These are phyloP conservation scores for Trifolium repens DNA, from an alignment of 306 rosid genomes.

Conservation along the genomic window DNA sequence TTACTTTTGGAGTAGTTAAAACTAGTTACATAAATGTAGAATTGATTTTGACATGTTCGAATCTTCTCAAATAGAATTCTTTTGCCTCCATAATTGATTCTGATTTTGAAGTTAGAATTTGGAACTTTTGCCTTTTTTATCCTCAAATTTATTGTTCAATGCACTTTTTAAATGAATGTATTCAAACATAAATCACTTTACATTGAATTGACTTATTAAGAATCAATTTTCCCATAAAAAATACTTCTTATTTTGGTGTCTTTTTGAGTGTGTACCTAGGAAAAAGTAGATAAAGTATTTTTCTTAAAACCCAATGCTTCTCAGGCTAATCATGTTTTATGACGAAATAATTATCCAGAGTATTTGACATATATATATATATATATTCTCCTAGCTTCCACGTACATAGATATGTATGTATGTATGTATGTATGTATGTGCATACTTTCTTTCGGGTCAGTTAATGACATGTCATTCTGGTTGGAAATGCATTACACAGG, in stretches of 20 bases:
- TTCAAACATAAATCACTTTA: background rate
- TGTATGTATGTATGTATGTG: background rate
- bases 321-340: background rate
- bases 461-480: constrained; percentile 40
- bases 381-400: constrained; percentile 9
- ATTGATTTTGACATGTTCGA: background rate
- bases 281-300: constrained; percentile 9
- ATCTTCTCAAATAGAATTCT: background rate
- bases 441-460: constrained; percentile 22
- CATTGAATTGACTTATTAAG: background rate
- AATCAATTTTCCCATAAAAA: background rate
- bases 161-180: background rate
- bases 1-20: background rate
- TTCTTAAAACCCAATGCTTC: background rate
- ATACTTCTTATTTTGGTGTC: background rate
- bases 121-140: background rate
- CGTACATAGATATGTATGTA: background rate
- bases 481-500: constrained; percentile 65
- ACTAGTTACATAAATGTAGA: background rate
- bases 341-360: constrained; percentile 14
- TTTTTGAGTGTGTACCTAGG: background rate
- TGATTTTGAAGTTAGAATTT: background rate
- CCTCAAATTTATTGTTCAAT: background rate
- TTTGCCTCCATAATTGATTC: background rate
- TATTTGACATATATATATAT: constrained; percentile 23